These are phyloP conservation scores for Kockiozyma suomiensis DNA, from an alignment of 805 yeast species.

Conservation along the genomic window DNA sequence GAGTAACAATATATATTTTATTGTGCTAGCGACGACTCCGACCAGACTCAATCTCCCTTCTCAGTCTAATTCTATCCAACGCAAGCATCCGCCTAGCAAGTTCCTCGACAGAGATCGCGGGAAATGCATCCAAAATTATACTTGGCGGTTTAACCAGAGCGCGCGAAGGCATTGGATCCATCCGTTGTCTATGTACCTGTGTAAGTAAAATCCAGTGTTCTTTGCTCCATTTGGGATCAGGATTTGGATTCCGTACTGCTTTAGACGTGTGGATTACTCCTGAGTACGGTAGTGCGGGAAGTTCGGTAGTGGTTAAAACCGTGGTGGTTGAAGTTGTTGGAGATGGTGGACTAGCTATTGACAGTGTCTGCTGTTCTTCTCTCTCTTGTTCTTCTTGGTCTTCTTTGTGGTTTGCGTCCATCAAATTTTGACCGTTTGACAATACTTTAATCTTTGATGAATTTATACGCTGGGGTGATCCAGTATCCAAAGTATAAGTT, in stretches of 20 bases:
- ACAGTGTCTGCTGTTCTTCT: background rate
- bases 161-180: slow-evolving; percentile 27
- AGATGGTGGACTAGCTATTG: background rate
- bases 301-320: slow-evolving; percentile 14
- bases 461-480: background rate
- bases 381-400: background rate
- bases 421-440: background rate
- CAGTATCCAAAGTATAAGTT: background rate
- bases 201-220: slow-evolving; percentile 29
- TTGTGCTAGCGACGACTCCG: background rate
- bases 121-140: slow-evolving; percentile 21
- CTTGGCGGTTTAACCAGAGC: slow-evolving; percentile 14
- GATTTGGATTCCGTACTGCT: slow-evolving; percentile 15
- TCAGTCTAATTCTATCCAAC: slow-evolving; percentile 19
- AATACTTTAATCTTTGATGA: background rate
- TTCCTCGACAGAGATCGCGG: slow-evolving; percentile 15
- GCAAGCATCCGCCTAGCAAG: slow-evolving; percentile 29
- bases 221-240: slow-evolving; percentile 17
- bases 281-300: slow-evolving; percentile 6
- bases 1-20: background rate
- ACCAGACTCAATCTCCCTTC: background rate
- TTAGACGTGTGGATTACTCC: background rate
- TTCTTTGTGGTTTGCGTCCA: background rate
- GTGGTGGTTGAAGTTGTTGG: slow-evolving; percentile 6
- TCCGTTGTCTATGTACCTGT: slow-evolving; percentile 21